Evolutionary conservation across 257 asterid genomes (phyloP).

Genomic region (Nicotiana noctiflora): DNA sequence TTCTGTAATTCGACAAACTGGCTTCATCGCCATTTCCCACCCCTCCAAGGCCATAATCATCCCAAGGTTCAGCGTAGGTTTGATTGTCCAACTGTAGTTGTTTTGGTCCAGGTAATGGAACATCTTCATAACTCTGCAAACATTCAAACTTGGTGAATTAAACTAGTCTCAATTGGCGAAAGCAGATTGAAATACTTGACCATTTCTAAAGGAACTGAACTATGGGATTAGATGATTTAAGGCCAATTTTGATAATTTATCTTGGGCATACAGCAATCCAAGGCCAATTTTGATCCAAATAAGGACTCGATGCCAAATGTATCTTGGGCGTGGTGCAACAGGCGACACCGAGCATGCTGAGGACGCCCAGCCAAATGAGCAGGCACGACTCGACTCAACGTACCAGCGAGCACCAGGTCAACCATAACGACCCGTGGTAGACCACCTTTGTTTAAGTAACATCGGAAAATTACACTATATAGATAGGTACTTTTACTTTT

Average conservation of each 20-base stretch:
- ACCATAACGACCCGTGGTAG: too few relatives aligned
- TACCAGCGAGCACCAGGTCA: too few relatives aligned
- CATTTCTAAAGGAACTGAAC: background rate
- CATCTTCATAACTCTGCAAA: conserved; percentile 76
- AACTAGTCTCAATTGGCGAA: background rate
- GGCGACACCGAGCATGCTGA: background rate
- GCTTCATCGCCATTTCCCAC: conserved; percentile 20
- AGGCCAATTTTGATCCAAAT: background rate
- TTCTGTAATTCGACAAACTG: conserved; percentile 41
- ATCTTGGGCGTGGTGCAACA: background rate
- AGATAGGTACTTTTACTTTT: too few relatives aligned
- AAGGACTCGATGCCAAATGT: background rate
- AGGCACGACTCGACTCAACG: too few relatives aligned
- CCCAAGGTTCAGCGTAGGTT: conserved; percentile 49
- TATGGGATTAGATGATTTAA: background rate
- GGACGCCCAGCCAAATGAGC: too few relatives aligned
- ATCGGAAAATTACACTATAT: too few relatives aligned
- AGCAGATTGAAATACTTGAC: background rate
- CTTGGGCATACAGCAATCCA: too few relatives aligned
- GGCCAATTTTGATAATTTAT: background rate
- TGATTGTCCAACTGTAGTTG: conserved; percentile 38
- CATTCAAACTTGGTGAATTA: background rate
- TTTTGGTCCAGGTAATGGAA: conserved; percentile 55
- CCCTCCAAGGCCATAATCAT: conserved; percentile 32
- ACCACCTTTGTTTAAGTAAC: too few relatives aligned